Evolutionary conservation across 371 early-diverging fungal species (phyloP), one percentile per base, ranked within the genome.

Genomic region (Quaeritorhiza haematococci): DNA sequence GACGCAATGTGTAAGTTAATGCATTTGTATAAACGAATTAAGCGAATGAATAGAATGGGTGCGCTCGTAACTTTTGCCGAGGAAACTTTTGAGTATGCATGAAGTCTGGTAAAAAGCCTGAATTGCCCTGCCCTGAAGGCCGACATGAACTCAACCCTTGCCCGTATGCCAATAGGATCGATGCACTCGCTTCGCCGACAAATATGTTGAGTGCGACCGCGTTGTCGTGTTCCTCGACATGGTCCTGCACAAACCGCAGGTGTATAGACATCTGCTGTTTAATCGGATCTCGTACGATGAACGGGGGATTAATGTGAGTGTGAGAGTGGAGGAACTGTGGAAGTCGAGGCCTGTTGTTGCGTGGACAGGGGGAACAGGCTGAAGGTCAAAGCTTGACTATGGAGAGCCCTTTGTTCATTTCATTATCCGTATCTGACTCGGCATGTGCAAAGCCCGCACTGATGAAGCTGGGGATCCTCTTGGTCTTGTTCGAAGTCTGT

Each of bases 151-250:
- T 27, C 34, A 3, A 3, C 3, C 19, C 15, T 45, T 28, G 21
- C 30, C 26, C 38, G 10, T 38, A 10, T 38, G 13, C 38, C 10
- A 38, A 1, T 72, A 87, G 87, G 78, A 80, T 32, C 66, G 65
- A 19, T 95, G 96, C 74, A 76, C 87, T 34, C 72, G 80, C 33
- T 88, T 95, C 63, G 93, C 90, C 34, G 96, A 96, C 78, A 91
- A 91, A 67, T 96, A 96, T 70, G 81, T 95, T 44, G 96, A 96
- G 68, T 86, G 87, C 61, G 96, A 95, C 66, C 80, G 83, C 66
- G 82, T 92, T 10, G 84, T 94, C 53, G 83, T 92, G 56, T 92
- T 94, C 68, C 91, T 95, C 60, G 96, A 96, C 74, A 85, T 94
- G 91, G 70, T 95, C 15, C 73, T 96, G 53, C 91, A 89, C 67